phyloP scores from a whole-genome alignment of 495 filamentous ascomycete species.

The Polyplosphaeria fusca region DNA sequence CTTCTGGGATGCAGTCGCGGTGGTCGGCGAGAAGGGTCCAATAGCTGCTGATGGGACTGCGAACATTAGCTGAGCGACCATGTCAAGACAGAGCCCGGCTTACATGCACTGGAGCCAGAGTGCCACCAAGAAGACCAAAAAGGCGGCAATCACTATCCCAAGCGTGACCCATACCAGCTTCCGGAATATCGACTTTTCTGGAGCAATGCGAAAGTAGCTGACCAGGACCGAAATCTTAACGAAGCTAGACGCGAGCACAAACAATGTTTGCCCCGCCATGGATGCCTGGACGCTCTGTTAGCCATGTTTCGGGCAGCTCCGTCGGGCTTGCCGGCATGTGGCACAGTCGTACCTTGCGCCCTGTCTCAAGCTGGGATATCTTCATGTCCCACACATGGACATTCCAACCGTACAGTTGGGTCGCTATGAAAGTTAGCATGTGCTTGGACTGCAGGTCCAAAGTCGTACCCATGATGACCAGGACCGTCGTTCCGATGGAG shows the following conservation, averaged over 20 bases:
- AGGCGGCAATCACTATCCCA: conserved; percentile 25
- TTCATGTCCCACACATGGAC: conserved; percentile 34
- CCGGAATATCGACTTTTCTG: conserved; percentile 26
- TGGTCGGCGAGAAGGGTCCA: conserved; percentile 25
- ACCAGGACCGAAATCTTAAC: conserved; percentile 37
- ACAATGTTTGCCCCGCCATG: conserved; percentile 34
- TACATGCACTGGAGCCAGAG: conserved; percentile 32
- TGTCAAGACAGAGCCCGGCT: not conserved
- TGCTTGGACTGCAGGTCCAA: too few species aligned
- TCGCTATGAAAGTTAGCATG: conserved; percentile 4
- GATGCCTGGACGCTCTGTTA: conserved; percentile 13
- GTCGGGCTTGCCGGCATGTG: not conserved
- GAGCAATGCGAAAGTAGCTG: conserved; percentile 33
- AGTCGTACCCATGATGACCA: conserved; percentile 22
- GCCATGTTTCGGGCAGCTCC: not conserved
- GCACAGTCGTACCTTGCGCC: conserved; percentile 26
- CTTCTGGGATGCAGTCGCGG: conserved; percentile 30
- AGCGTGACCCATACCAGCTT: conserved; percentile 29
- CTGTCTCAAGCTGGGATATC: conserved; percentile 17
- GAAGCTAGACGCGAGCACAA: conserved; percentile 31
- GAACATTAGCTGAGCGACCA: conserved; percentile 1
- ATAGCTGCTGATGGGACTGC: conserved; percentile 29
- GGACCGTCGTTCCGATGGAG: conserved; percentile 24
- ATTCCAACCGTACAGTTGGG: conserved; percentile 34
- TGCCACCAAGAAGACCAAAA: conserved; percentile 28